phyloP scores from a whole-genome alignment of 345 rosid genomes.

The Rhizophora mangle region DNA sequence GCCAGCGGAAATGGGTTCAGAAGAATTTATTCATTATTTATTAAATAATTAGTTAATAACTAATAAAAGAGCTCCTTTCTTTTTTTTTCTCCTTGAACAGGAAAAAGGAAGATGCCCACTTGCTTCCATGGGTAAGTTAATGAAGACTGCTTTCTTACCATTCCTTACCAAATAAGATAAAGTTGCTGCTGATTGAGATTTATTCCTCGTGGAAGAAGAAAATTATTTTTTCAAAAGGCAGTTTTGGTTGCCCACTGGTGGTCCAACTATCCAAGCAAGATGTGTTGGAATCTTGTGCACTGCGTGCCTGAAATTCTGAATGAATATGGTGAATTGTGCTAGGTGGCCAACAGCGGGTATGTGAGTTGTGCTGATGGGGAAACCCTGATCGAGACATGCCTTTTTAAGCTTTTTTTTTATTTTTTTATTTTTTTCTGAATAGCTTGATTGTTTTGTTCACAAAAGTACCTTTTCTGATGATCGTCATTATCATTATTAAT shows the following conservation, averaged over 20 bases:
- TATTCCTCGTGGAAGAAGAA: constrained; percentile 33
- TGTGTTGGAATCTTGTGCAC: constrained; percentile 43
- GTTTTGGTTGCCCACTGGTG: constrained; percentile 32
- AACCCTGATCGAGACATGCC: constrained; percentile 49
- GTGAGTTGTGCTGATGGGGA: constrained; percentile 46
- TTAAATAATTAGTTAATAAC: too few species aligned
- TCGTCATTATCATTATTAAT: background rate
- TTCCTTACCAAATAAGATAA: constrained; percentile 32
- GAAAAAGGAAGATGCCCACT: background rate
- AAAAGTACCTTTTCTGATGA: constrained; percentile 25
- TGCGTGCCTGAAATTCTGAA: constrained; percentile 34
- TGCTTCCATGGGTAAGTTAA: constrained; percentile 14
- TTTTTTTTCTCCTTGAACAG: too few species aligned
- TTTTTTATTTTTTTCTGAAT: background rate
- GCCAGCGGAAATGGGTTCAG: constrained; percentile 15
- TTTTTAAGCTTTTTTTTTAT: constrained; percentile 19
- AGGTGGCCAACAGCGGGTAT: constrained; percentile 49
- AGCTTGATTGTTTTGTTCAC: constrained; percentile 33
- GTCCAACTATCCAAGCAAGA: constrained; percentile 29
- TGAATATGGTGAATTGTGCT: constrained; percentile 51
- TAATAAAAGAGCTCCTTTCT: too few species aligned
- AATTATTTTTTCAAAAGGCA: constrained; percentile 18
- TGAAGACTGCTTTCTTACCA: constrained; percentile 15
- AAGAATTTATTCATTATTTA: constrained; percentile 20
- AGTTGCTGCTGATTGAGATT: constrained; percentile 39